phyloP scores from a whole-genome alignment of 805 yeast species.

The Candida oleophila region DNA sequence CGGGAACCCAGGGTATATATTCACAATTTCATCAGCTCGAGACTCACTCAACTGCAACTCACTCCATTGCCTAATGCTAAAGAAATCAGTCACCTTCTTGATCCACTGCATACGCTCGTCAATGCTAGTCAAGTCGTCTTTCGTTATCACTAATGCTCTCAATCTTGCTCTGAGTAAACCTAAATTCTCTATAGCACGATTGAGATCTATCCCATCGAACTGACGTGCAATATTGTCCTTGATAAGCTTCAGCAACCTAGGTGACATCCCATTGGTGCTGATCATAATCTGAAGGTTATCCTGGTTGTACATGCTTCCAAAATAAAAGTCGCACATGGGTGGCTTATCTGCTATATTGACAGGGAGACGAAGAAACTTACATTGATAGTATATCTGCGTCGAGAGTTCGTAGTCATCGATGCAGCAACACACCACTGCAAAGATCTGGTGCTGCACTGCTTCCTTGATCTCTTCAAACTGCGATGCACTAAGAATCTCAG shows the following conservation, averaged over 20 bases:
- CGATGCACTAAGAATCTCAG: constrained; percentile 10
- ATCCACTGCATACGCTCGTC: constrained; percentile 73
- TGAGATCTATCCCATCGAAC: constrained; percentile 46
- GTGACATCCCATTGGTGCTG: constrained; percentile 80
- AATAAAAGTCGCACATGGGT: constrained; percentile 79
- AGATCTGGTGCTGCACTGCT: constrained; percentile 37
- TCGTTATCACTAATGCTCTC: constrained; percentile 42
- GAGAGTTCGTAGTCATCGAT: constrained; percentile 68
- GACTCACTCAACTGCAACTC: constrained; percentile 25
- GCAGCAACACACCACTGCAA: constrained; percentile 71
- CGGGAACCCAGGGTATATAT: constrained; percentile 51
- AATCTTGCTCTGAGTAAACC: constrained; percentile 53
- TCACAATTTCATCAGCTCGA: constrained; percentile 40
- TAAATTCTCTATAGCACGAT: constrained; percentile 59
- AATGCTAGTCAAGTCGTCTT: constrained; percentile 49
- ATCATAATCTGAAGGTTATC: constrained; percentile 80
- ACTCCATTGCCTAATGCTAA: constrained; percentile 61
- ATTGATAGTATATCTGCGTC: constrained; percentile 51
- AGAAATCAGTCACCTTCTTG: constrained; percentile 59
- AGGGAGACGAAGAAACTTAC: constrained; percentile 47
- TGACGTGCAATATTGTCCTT: constrained; percentile 54
- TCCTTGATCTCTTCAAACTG: constrained; percentile 29
- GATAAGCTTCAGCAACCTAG: constrained; percentile 60
- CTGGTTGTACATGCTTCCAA: constrained; percentile 72
- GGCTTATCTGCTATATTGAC: constrained; percentile 87